Conservation (phyloP, 1,284 basidiomycete species). For the Cryptococcus sp. region DNA sequence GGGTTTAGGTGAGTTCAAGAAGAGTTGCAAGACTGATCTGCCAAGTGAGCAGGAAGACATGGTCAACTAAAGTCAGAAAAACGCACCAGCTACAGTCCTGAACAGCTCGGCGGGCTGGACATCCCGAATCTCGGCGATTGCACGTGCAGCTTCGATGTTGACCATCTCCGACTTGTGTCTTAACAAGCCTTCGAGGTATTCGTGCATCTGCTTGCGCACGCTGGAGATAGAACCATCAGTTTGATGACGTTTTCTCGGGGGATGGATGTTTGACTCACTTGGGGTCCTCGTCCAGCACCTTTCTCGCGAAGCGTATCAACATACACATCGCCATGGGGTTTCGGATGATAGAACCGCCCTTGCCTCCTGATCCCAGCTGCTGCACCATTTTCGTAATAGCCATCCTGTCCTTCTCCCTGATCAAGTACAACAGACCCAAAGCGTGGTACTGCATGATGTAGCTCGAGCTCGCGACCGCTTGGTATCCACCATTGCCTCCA, state of each 20-base stretch:
- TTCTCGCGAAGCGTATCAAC: constrained; percentile 96
- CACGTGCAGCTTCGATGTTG: constrained; percentile 96
- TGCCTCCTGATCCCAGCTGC: constrained; percentile 77
- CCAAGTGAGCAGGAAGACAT: not conserved
- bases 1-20: constrained; percentile 89
- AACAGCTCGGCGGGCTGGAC: constrained; percentile 76
- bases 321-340: constrained; percentile 99
- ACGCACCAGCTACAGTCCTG: constrained; percentile 80
- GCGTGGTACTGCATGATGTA: constrained; percentile 98
- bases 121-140: constrained; percentile 93
- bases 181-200: constrained; percentile 91
- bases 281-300: constrained; percentile 97
- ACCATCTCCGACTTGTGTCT: constrained; percentile 99
- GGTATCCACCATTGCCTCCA: constrained; percentile 58
- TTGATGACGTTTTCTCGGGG: constrained; percentile 5
- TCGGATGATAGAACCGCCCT: constrained; percentile 79
- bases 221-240: constrained; percentile 54
- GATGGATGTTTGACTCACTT: constrained; percentile 65
- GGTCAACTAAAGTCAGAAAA: not conserved
- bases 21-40: constrained; percentile 77
- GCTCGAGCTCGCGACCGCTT: constrained; percentile 80
- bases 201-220: constrained; percentile 87
- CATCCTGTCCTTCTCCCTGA: constrained; percentile 97
- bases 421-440: constrained; percentile 88
- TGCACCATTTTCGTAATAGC: constrained; percentile 99